phyloP scores from a whole-genome alignment of 257 asterid species.

The Apocynum venetum region DNA sequence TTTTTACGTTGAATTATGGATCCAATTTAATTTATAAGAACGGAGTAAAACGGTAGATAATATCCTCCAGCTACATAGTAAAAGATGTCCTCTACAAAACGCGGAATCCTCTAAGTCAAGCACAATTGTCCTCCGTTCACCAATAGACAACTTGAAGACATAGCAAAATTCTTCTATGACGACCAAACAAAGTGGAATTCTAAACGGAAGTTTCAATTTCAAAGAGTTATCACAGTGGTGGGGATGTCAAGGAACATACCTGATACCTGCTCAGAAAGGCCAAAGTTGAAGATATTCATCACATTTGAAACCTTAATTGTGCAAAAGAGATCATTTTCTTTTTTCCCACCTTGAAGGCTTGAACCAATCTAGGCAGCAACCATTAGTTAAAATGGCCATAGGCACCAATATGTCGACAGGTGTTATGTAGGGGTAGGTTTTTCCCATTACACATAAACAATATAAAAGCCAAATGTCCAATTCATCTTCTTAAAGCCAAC shows the following conservation, averaged over 20 bases:
- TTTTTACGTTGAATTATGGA: neutral
- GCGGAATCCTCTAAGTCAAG: neutral
- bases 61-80: neutral
- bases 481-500: neutral
- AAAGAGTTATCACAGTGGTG: neutral
- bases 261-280: constrained; percentile 5
- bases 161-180: neutral
- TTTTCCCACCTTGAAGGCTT: neutral
- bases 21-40: neutral
- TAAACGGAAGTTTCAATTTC: neutral
- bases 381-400: neutral
- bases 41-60: too few relatives aligned
- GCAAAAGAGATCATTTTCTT: neutral
- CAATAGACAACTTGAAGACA: neutral
- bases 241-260: neutral
- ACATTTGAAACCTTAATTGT: neutral
- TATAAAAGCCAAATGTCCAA: neutral
- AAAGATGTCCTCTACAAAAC: neutral
- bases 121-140: neutral
- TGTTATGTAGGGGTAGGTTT: neutral
- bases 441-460: neutral
- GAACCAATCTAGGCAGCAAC: constrained; percentile 11
- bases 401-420: neutral
- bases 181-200: neutral
- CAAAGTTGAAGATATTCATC: neutral